phyloP scores from a whole-genome alignment of 257 asterid species.

The Henckelia pumila region DNA sequence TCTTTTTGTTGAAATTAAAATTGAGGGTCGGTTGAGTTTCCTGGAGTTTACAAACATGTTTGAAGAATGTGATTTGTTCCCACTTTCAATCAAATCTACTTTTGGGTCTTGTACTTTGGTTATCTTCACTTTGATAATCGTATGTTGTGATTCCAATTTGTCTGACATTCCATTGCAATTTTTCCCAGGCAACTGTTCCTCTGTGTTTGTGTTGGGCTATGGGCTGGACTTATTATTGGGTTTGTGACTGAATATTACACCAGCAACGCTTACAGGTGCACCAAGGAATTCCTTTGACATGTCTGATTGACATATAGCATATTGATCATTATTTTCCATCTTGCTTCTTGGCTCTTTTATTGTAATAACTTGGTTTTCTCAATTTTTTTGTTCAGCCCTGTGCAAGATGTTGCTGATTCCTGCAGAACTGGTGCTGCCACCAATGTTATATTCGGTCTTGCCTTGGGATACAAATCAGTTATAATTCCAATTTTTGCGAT shows the following conservation, averaged over 20 bases:
- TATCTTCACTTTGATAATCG: conserved; percentile 7
- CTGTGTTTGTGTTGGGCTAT: conserved; percentile 87
- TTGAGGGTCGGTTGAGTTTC: neutral
- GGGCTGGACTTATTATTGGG: conserved; percentile 96
- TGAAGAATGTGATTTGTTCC: neutral
- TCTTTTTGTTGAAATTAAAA: neutral
- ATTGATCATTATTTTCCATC: neutral
- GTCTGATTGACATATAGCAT: conserved; percentile 1
- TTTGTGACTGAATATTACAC: conserved; percentile 88
- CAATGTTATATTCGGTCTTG: conserved; percentile 88
- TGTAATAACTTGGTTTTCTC: conserved; percentile 7
- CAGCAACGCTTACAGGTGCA: conserved; percentile 91
- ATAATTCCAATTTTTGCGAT: conserved; percentile 87
- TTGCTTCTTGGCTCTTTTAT: neutral
- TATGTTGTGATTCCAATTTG: neutral
- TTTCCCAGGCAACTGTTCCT: conserved; percentile 72
- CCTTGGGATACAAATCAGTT: conserved; percentile 91
- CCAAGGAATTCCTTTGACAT: neutral
- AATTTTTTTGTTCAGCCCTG: conserved; percentile 38
- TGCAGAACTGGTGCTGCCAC: conserved; percentile 98
- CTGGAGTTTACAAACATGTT: neutral
- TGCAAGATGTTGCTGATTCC: conserved; percentile 96
- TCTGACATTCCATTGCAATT: conserved; percentile 18
- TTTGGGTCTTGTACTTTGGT: neutral
- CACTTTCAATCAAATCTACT: neutral